phyloP scores from a whole-genome alignment of 495 filamentous ascomycete genomes.

The Venustampulla echinocandica region DNA sequence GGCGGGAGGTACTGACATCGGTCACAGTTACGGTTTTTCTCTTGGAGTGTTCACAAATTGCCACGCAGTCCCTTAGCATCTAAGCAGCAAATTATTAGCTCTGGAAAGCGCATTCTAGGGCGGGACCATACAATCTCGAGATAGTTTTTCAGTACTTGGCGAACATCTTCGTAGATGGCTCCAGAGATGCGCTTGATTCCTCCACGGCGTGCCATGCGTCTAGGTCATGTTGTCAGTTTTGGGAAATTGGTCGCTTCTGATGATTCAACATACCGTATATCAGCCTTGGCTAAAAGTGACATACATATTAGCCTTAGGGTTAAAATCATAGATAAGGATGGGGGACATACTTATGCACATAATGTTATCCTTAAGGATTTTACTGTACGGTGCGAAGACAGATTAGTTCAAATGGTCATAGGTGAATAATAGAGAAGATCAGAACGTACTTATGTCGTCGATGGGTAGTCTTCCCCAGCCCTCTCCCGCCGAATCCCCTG shows the following conservation, averaged over 20 bases:
- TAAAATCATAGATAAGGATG: neutral
- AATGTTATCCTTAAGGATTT: conserved; percentile 53
- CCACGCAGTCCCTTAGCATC: conserved; percentile 45
- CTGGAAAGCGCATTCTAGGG: no score
- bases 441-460: neutral
- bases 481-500: conserved; percentile 18
- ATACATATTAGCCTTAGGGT: neutral
- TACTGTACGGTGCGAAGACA: conserved; percentile 32
- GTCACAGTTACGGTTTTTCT: conserved; percentile 53
- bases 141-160: conserved; percentile 42
- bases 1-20: conserved; percentile 42
- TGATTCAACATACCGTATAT: conserved; percentile 51
- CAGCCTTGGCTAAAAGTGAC: conserved; percentile 43
- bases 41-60: conserved; percentile 37
- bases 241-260: neutral
- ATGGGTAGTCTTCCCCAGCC: conserved; percentile 12
- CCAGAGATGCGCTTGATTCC: conserved; percentile 66
- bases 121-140: no score
- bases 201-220: conserved; percentile 70
- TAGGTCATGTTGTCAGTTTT: conserved; percentile 22
- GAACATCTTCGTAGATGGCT: conserved; percentile 61
- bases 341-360: conserved; percentile 53
- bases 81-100: no score
- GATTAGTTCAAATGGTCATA: neutral
- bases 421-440: neutral